Evolutionary conservation across 345 rosid species (phyloP).

Genomic region (Laguncularia racemosa): DNA sequence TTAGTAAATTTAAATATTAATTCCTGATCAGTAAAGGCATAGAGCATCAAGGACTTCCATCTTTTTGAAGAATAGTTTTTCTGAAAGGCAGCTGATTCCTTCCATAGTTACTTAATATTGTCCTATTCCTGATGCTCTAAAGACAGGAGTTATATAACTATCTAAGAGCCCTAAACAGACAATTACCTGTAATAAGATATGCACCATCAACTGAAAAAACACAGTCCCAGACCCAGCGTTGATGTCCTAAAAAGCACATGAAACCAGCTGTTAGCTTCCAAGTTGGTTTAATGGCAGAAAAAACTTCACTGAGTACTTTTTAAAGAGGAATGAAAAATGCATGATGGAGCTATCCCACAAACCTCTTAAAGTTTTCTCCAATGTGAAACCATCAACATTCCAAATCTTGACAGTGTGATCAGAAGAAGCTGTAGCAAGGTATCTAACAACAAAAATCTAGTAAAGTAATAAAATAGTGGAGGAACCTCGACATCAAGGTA

Average conservation of each 20-base stretch:
- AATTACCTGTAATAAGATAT: constrained; percentile 77
- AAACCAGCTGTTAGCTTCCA: not conserved
- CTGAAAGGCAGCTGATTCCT: too few species aligned
- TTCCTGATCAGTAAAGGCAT: too few species aligned
- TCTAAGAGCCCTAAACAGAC: not conserved
- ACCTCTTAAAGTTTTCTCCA: constrained; percentile 83
- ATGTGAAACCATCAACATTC: constrained; percentile 91
- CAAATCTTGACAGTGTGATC: constrained; percentile 94
- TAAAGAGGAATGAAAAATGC: not conserved
- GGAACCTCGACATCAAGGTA: not conserved
- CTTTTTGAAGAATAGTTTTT: too few species aligned
- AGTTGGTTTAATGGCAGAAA: not conserved
- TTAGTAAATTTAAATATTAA: too few species aligned
- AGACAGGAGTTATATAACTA: not conserved
- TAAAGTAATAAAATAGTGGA: not conserved
- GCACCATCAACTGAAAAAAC: constrained; percentile 99
- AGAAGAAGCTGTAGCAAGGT: constrained; percentile 93
- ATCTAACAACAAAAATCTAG: constrained; percentile 30
- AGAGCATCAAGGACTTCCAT: too few species aligned
- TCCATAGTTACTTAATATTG: not conserved
- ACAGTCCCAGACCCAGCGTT: constrained; percentile 98
- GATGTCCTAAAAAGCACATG: constrained; percentile 53
- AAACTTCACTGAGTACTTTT: too few species aligned
- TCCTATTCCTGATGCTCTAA: not conserved
- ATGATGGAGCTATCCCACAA: not conserved